Evolutionary conservation across 2,329 filamentous ascomycete species (phyloP).

Genomic region (Hortaea sp.): DNA sequence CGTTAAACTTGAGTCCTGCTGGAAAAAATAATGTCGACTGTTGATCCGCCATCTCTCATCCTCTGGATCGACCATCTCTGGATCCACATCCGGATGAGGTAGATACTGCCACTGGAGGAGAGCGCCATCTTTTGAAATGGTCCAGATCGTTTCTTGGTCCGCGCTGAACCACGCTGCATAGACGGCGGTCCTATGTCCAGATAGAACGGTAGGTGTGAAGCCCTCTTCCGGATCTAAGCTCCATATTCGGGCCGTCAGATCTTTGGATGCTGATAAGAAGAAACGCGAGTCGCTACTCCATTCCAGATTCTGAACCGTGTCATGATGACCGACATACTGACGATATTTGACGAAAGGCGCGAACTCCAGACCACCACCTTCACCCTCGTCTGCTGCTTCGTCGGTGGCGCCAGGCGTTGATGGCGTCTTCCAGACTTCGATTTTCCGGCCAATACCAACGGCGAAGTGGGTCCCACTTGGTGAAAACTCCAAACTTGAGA

Average conservation of each 20-base stretch:
- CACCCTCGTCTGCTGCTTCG: conserved; percentile 49
- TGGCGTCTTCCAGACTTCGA: conserved; percentile 94
- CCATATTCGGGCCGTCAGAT: conserved; percentile 91
- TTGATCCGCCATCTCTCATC: conserved; percentile 83
- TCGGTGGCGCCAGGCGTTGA: conserved; percentile 52
- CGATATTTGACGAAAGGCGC: conserved; percentile 87
- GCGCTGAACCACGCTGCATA: conserved; percentile 95
- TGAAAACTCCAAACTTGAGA: conserved; percentile 79
- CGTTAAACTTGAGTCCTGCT: conserved; percentile 67
- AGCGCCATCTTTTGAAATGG: conserved; percentile 93
- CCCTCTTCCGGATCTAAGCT: conserved; percentile 78
- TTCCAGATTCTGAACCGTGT: conserved; percentile 73
- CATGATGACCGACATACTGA: conserved; percentile 79
- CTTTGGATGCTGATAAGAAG: conserved; percentile 84
- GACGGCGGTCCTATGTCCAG: conserved; percentile 82
- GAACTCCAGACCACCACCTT: conserved; percentile 79
- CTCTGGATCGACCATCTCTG: conserved; percentile 46
- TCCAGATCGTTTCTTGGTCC: conserved; percentile 92
- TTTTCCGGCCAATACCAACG: conserved; percentile 72
- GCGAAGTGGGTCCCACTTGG: conserved; percentile 87
- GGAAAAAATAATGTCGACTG: conserved; percentile 89
- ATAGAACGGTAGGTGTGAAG: conserved; percentile 79
- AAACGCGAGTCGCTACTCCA: conserved; percentile 97
- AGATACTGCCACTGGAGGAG: conserved; percentile 89
- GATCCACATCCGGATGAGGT: conserved; percentile 41